Conservation (phyloP, 805 yeast species). For the Cyberlindnera japonica region DNA sequence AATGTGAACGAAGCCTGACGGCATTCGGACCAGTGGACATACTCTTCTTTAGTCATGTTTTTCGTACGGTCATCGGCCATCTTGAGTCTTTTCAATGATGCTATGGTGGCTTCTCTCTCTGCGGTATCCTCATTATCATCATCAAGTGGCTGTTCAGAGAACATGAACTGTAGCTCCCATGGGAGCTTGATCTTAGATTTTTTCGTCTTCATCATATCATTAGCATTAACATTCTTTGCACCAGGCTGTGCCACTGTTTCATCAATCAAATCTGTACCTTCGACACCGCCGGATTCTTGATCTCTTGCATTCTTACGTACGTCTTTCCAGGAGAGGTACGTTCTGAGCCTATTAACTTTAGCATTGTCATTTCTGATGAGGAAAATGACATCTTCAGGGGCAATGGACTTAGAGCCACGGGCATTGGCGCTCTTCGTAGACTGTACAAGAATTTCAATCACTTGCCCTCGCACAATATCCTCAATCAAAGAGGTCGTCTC, state of each 20-base stretch:
- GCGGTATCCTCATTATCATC: slow-evolving; percentile 67
- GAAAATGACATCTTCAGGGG: slow-evolving; percentile 92
- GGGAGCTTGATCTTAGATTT: slow-evolving; percentile 82
- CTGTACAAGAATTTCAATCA: slow-evolving; percentile 76
- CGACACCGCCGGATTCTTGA: slow-evolving; percentile 59
- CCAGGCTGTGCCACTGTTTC: slow-evolving; percentile 29
- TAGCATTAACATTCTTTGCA: slow-evolving; percentile 37
- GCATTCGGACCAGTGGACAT: slow-evolving; percentile 98
- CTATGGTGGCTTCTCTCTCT: slow-evolving; percentile 83
- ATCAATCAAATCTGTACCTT: slow-evolving; percentile 48
- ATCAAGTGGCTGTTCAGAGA: slow-evolving; percentile 81
- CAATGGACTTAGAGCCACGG: slow-evolving; percentile 78
- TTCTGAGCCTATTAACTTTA: slow-evolving; percentile 84
- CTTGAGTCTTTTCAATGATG: slow-evolving; percentile 83
- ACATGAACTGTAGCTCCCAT: slow-evolving; percentile 95
- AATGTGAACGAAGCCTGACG: slow-evolving; percentile 96
- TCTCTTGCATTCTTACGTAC: slow-evolving; percentile 79
- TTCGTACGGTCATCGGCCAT: slow-evolving; percentile 92
- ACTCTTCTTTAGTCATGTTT: slow-evolving; percentile 94
- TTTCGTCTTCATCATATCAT: slow-evolving; percentile 51
- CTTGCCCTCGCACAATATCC: slow-evolving; percentile 93
- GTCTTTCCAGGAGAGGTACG: slow-evolving; percentile 95
- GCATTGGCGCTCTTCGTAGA: slow-evolving; percentile 72
- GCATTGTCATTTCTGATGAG: slow-evolving; percentile 90
- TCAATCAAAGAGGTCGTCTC: slow-evolving; percentile 92